Percentiles rank a stretch among this genome's conserved stretches.
These are phyloP conservation scores for Kwoniella dejecticola DNA, from an alignment of 768 basidiomycete species.

Conservation along the genomic window DNA sequence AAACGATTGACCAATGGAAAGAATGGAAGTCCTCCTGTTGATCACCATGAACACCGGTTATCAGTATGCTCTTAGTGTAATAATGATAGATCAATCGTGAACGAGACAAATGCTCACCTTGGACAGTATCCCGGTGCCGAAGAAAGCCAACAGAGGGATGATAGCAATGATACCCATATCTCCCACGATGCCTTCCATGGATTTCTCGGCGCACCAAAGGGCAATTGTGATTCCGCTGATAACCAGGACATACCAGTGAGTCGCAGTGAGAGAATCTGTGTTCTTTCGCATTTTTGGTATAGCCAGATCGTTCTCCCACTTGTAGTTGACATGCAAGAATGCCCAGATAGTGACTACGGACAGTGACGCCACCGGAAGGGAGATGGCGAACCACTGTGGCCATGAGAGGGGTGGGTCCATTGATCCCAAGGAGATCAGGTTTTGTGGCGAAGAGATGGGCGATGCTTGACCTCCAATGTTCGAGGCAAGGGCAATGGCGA, in stretches of 20 bases:
- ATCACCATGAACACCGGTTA: too few species aligned
- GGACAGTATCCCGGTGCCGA: constrained; percentile 86
- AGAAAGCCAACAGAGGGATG: constrained; percentile 89
- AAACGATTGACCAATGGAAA: constrained; percentile 53
- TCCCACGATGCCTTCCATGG: constrained; percentile 73
- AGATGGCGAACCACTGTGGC: constrained; percentile 90
- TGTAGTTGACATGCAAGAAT: constrained; percentile 79
- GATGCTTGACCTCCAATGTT: constrained; percentile 98
- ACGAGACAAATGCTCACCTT: too few species aligned
- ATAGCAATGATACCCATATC: constrained; percentile 98
- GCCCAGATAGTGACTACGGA: constrained; percentile 91
- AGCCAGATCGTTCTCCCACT: constrained; percentile 66
- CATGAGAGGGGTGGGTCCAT: constrained; percentile 88
- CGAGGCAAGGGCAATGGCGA: constrained; percentile 95
- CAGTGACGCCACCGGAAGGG: constrained; percentile 82
- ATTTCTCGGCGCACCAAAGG: constrained; percentile 85
- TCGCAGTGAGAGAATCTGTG: constrained; percentile 74
- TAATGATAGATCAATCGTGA: too few species aligned
- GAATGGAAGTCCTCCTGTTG: constrained; percentile 57
- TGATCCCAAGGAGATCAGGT: constrained; percentile 82
- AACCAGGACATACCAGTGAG: constrained; percentile 86
- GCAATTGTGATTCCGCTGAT: constrained; percentile 82
- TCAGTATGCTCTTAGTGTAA: too few species aligned
- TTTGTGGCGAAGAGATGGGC: constrained; percentile 97
- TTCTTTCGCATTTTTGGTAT: constrained; percentile 83